Evolutionary conservation across 352 stramenopile genomes (phyloP).

Genomic region (Phytophthora fragariaefolia): DNA sequence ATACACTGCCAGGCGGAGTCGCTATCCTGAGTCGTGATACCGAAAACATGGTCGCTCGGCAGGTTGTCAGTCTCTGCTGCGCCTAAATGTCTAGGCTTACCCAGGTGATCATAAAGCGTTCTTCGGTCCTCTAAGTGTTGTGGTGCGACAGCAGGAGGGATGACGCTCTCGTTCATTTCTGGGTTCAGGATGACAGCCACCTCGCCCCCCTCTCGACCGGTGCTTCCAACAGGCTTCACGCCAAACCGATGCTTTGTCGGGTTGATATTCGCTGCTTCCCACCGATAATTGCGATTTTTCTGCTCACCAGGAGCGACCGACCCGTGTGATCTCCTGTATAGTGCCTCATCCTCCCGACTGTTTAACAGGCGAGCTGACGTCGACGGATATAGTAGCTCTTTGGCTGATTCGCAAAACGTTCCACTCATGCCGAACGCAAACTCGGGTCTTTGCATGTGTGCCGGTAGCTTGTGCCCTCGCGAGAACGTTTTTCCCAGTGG

Average conservation of each 20-base stretch:
- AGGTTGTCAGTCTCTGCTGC: conserved; percentile 44
- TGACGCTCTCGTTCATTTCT: conserved; percentile 66
- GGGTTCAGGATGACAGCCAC: conserved; percentile 70
- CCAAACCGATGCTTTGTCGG: conserved; percentile 78
- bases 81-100: conserved; percentile 68
- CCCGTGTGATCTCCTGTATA: conserved; percentile 84
- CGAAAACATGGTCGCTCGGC: conserved; percentile 67
- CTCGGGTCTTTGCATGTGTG: conserved; percentile 56
- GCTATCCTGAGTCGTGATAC: conserved; percentile 55
- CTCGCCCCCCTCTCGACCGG: conserved; percentile 45
- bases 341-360: conserved; percentile 61
- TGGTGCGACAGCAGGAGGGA: conserved; percentile 50
- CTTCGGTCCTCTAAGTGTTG: conserved; percentile 81
- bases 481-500: conserved; percentile 76
- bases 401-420: conserved; percentile 82
- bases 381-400: conserved; percentile 82
- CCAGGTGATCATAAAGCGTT: conserved; percentile 77
- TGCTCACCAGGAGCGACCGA: conserved; percentile 85
- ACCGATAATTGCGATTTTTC: conserved; percentile 86
- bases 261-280: conserved; percentile 73
- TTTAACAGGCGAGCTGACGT: conserved; percentile 52
- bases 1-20: conserved; percentile 80
- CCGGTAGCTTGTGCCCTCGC: conserved; percentile 70
- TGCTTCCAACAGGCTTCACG: conserved; percentile 37
- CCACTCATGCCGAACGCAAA: conserved; percentile 73